Evolutionary conservation across 2,329 filamentous ascomycete genomes (phyloP), one percentile per base, ranked within the genome.

Genomic region (Orbilia ellipsospora): DNA sequence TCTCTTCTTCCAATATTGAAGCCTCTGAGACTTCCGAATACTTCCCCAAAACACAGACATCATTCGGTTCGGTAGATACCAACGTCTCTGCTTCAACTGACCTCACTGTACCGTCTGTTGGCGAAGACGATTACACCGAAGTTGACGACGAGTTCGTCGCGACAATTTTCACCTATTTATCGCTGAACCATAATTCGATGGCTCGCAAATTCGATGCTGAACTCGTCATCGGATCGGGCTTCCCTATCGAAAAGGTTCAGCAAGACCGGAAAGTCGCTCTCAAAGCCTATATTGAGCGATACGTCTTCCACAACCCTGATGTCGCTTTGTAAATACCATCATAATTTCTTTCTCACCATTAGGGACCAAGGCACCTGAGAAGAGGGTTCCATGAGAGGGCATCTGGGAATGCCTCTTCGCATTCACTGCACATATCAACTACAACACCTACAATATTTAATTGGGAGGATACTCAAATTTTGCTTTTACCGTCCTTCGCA

Each of bases 261-360:
- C 15, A 69, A 18, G 72, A 75, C 64, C 64, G 72, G 42, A 75
- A 75, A 26, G 48, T 23, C 48, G 72, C 72, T 55, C 51, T 75
- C n/a, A 75, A 75, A 54, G 51, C 40, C 13, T 75, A 75, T 23
- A 75, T 75, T 31, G 72, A 75, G 55, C 64, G 72, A 75, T 75
- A 75, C 40, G 61, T 75, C 52, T 75, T 69, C 54, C 26, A 75
- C 36, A 36, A 75, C 15, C 72, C 72, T 4, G 72, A 75, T 3
- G 45, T 75, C 31, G 36, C 57, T 26, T 36, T 60, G 42, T 75
- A 73, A 67, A 56, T 51, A 50, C 55, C 45, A 18, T 57, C 26
- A 36, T 31, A 28, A 12, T 7, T 50, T 56, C 55, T 18, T 5
- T 15, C 23, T 50, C 28, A 2, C 18, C 50, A 44, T 28, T 18